Percentiles rank a stretch among this genome's conserved stretches.
These are phyloP conservation scores for Rhizodiscina lignyota DNA, from an alignment of 495 filamentous ascomycete species.

Conservation along the genomic window DNA sequence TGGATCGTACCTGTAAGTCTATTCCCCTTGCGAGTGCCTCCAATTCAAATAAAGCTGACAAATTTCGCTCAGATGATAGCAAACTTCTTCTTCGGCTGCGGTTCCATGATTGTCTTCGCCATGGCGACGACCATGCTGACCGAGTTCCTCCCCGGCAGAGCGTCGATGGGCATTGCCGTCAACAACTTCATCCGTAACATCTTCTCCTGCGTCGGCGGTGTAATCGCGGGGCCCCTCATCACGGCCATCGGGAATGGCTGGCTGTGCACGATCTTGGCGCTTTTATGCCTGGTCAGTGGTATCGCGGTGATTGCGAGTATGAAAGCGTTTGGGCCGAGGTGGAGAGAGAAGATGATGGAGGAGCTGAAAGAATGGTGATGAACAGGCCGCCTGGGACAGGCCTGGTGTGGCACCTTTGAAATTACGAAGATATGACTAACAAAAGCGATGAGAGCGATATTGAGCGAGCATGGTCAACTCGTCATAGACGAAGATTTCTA, in stretches of 20 bases:
- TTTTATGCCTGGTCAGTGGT: constrained; percentile 37
- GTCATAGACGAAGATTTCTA: too few relatives aligned
- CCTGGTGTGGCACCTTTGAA: too few relatives aligned
- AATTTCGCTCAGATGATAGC: constrained; percentile 38
- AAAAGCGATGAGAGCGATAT: too few relatives aligned
- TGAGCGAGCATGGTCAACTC: too few relatives aligned
- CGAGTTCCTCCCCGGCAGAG: constrained; percentile 72
- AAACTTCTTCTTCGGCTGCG: constrained; percentile 79
- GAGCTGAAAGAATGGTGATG: too few relatives aligned
- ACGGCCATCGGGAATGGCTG: constrained; percentile 74
- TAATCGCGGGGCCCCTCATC: constrained; percentile 64
- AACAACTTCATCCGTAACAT: constrained; percentile 79
- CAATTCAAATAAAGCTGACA: not conserved
- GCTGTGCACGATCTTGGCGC: constrained; percentile 65
- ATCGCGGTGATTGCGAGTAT: constrained; percentile 44
- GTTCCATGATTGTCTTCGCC: constrained; percentile 74
- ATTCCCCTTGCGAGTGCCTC: constrained; percentile 16
- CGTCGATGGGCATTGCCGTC: constrained; percentile 63
- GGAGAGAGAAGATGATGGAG: constrained; percentile 54
- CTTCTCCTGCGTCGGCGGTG: constrained; percentile 57
- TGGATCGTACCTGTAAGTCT: constrained; percentile 46
- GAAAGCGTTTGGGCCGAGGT: constrained; percentile 43
- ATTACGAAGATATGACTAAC: too few relatives aligned
- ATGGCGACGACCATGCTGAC: constrained; percentile 24
- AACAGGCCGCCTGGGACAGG: too few relatives aligned